phyloP scores from a whole-genome alignment of 495 filamentous ascomycete species.

The Penicillium argentinense region DNA sequence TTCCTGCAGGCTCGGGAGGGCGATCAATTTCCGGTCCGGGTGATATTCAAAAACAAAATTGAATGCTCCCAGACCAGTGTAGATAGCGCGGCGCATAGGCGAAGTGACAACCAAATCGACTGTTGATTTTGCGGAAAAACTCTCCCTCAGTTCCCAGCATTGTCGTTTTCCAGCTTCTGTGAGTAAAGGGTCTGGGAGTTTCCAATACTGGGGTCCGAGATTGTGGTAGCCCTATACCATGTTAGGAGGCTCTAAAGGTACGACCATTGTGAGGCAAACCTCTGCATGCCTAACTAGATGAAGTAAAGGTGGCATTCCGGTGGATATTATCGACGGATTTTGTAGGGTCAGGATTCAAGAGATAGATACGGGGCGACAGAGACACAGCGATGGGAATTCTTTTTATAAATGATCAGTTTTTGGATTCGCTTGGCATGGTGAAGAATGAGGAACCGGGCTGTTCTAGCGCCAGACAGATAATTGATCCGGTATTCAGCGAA shows the following conservation, averaged over 20 bases:
- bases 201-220: constrained; percentile 58
- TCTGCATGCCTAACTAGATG: constrained; percentile 43
- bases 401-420: no score
- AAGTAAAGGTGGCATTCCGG: constrained; percentile 27
- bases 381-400: no score
- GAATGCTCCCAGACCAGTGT: constrained; percentile 69
- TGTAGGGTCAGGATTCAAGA: neutral
- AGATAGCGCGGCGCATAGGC: constrained; percentile 71
- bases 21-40: constrained; percentile 42
- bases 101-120: constrained; percentile 69
- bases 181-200: constrained; percentile 64
- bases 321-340: no score
- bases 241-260: neutral
- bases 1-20: constrained; percentile 73
- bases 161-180: constrained; percentile 67
- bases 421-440: no score
- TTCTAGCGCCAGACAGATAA: no score
- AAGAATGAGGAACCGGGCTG: no score
- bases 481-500: no score
- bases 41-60: constrained; percentile 21
- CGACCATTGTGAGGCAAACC: constrained; percentile 1
- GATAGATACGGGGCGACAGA: no score
- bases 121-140: constrained; percentile 56
- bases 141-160: constrained; percentile 54
- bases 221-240: constrained; percentile 69